phyloP scores from a whole-genome alignment of 2,329 filamentous ascomycete species.

The Aureobasidium pullulans region DNA sequence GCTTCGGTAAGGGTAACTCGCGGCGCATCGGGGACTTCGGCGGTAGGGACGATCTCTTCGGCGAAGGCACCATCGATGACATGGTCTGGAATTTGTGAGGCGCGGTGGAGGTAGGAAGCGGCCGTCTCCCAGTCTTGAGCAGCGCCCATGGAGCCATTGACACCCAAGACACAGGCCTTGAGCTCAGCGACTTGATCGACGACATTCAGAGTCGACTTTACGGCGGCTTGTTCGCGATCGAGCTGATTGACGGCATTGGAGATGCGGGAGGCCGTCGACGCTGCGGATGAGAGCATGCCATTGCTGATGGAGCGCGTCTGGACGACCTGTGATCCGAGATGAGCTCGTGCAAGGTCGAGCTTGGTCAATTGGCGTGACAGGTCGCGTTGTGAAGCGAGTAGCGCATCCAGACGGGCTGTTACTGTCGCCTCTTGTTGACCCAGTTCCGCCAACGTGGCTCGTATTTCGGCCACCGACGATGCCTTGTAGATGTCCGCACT shows the following conservation, averaged over 20 bases:
- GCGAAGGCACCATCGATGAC: constrained; percentile 83
- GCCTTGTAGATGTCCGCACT: constrained; percentile 53
- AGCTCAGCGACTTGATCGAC: constrained; percentile 96
- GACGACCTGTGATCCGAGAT: constrained; percentile 79
- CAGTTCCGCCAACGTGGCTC: constrained; percentile 65
- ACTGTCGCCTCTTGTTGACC: constrained; percentile 69
- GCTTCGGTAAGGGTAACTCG: constrained; percentile 79
- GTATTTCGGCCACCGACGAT: constrained; percentile 69
- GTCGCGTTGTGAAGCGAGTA: constrained; percentile 77
- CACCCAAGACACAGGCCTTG: constrained; percentile 90
- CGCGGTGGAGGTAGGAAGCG: constrained; percentile 78
- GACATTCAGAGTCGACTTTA: constrained; percentile 82
- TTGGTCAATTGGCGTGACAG: constrained; percentile 79
- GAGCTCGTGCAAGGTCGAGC: constrained; percentile 80
- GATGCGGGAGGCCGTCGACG: constrained; percentile 76
- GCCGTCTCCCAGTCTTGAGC: constrained; percentile 98
- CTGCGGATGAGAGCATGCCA: constrained; percentile 82
- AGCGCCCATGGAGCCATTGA: constrained; percentile 92
- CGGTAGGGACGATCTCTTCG: constrained; percentile 84
- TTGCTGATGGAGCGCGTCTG: constrained; percentile 77
- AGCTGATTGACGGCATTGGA: constrained; percentile 80
- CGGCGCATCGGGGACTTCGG: constrained; percentile 89
- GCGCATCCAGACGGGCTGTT: constrained; percentile 63
- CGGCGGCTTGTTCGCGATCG: constrained; percentile 83
- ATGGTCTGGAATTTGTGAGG: constrained; percentile 68